Evolutionary conservation across 805 yeast species (phyloP).

Genomic region (Diddensiella caesifluorescens): DNA sequence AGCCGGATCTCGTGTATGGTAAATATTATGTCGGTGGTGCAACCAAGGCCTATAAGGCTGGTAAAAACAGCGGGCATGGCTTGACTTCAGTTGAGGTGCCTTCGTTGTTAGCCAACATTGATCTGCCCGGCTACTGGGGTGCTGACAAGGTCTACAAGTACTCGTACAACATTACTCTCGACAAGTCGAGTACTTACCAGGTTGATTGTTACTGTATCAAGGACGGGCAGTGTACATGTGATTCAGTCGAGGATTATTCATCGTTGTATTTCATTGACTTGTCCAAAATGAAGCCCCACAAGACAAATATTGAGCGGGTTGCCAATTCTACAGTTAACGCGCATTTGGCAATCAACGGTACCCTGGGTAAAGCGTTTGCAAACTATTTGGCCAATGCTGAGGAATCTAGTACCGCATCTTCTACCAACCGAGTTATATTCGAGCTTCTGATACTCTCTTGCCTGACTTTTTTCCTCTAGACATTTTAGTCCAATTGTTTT

Average conservation of each 20-base stretch:
- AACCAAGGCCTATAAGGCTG: slow-evolving; percentile 5
- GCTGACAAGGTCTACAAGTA: slow-evolving; percentile 7
- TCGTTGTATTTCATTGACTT: slow-evolving; percentile 8
- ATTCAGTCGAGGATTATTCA: slow-evolving; percentile 7
- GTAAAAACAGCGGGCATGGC: slow-evolving; percentile 8
- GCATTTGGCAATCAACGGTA: not conserved
- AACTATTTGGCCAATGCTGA: not conserved
- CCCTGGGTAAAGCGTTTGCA: not conserved
- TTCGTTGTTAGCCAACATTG: slow-evolving; percentile 1
- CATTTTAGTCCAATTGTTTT: too few relatives aligned
- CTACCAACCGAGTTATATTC: too few relatives aligned
- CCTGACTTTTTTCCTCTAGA: too few relatives aligned
- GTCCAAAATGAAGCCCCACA: slow-evolving; percentile 1
- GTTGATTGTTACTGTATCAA: slow-evolving; percentile 11
- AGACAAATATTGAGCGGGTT: not conserved
- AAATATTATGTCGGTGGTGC: slow-evolving; percentile 13
- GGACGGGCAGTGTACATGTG: slow-evolving; percentile 9
- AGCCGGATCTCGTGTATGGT: slow-evolving; percentile 9
- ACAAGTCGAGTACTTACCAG: not conserved
- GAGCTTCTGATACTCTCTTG: too few relatives aligned
- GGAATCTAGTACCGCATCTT: too few relatives aligned
- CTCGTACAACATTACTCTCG: slow-evolving; percentile 2
- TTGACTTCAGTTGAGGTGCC: slow-evolving; percentile 1
- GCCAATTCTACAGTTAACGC: not conserved
- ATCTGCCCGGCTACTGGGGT: slow-evolving; percentile 15